Evolutionary conservation across 352 stramenopile genomes (phyloP).

Genomic region (Globisporangium carolinianum): DNA sequence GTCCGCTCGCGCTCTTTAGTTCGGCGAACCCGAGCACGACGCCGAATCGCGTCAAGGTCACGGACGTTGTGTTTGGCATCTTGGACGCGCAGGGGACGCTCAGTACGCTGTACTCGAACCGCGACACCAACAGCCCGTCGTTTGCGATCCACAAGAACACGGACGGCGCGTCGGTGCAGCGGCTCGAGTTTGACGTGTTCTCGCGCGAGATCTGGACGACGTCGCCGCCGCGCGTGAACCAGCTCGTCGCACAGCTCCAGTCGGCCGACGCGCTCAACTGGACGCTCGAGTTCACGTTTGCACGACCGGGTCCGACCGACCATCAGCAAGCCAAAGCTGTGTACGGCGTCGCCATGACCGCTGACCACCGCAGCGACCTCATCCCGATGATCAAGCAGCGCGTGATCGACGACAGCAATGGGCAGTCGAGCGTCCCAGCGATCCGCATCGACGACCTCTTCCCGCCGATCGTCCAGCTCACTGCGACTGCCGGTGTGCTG

Average conservation of each 20-base stretch:
- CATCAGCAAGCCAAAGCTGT: constrained; percentile 50
- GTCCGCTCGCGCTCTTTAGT: constrained; percentile 75
- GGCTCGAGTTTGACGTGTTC: constrained; percentile 73
- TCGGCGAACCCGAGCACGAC: constrained; percentile 82
- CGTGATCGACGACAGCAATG: constrained; percentile 19
- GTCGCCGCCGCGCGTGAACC: constrained; percentile 64
- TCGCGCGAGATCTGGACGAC: constrained; percentile 66
- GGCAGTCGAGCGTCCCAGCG: constrained; percentile 15
- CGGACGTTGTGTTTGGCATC: constrained; percentile 62
- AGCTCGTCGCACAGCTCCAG: constrained; percentile 64
- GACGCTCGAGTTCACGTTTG: constrained; percentile 67
- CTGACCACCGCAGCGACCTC: constrained; percentile 51
- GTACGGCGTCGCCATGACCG: constrained; percentile 40
- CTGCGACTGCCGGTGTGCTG: constrained; percentile 50
- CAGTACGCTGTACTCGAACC: constrained; percentile 68
- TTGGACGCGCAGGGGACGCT: constrained; percentile 69
- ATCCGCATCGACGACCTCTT: constrained; percentile 52
- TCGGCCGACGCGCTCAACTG: constrained; percentile 63
- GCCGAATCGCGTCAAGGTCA: constrained; percentile 56
- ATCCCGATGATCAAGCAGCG: constrained; percentile 72
- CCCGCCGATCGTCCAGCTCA: constrained; percentile 67
- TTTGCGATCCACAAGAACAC: constrained; percentile 62
- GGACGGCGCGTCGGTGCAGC: constrained; percentile 69
- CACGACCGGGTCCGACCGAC: constrained; percentile 49
- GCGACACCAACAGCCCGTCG: constrained; percentile 62